Evolutionary conservation across 2,329 filamentous ascomycete species (phyloP).

Genomic region (Diatrype stigma): DNA sequence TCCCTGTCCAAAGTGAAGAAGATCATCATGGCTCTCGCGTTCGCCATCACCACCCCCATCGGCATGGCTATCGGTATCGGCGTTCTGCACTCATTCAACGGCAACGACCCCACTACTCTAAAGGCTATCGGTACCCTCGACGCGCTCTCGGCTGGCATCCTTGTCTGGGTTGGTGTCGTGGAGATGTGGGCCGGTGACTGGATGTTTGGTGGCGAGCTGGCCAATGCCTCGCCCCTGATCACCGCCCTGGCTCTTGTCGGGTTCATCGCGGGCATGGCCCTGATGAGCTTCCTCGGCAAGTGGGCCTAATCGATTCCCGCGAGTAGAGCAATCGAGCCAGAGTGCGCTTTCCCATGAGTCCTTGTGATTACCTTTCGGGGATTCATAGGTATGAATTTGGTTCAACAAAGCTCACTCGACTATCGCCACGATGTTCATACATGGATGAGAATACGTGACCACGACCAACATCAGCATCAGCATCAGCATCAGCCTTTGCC

Average conservation of each 20-base stretch:
- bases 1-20: slow-evolving; percentile 44
- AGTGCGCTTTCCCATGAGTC: no score
- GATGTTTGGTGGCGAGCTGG: slow-evolving; percentile 58
- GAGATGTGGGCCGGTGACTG: slow-evolving; percentile 79
- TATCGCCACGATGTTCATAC: no score
- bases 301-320: slow-evolving; percentile 65
- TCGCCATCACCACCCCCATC: slow-evolving; percentile 68
- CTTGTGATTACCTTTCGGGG: no score
- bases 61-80: slow-evolving; percentile 80
- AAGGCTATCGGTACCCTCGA: slow-evolving; percentile 71
- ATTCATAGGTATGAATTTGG: no score
- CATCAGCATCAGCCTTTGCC: no score
- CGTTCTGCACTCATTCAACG: slow-evolving; percentile 67
- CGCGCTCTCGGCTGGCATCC: slow-evolving; percentile 68
- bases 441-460: no score
- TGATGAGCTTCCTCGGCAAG: slow-evolving; percentile 72
- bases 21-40: slow-evolving; percentile 57
- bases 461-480: no score
- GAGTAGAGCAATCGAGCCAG: no score
- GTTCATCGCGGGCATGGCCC: slow-evolving; percentile 56
- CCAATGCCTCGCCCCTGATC: slow-evolving; percentile 43
- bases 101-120: slow-evolving; percentile 64
- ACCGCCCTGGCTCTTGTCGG: slow-evolving; percentile 48
- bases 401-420: no score
- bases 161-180: slow-evolving; percentile 75